Percentiles rank a stretch among this genome's conserved stretches.
phyloP scores from a whole-genome alignment of 352 stramenopile species.

The Phytophthora tubulina region DNA sequence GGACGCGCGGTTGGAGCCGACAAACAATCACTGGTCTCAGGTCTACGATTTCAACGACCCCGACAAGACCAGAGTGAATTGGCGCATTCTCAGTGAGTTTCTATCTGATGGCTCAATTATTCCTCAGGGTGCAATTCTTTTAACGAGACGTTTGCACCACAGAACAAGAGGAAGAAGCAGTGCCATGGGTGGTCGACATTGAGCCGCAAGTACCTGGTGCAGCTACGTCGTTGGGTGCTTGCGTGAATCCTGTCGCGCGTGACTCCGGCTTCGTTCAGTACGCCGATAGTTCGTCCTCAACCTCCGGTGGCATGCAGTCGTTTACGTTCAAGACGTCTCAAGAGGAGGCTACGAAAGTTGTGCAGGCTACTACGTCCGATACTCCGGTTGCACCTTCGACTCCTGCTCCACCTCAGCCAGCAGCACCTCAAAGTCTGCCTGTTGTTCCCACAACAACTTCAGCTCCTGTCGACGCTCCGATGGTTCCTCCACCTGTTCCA shows the following conservation, averaged over 20 bases:
- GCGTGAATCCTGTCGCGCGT: conserved; percentile 69
- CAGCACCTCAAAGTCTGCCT: conserved; percentile 18
- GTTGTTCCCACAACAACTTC: conserved; percentile 15
- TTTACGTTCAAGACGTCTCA: conserved; percentile 80
- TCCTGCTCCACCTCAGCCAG: conserved; percentile 6
- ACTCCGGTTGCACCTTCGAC: not conserved
- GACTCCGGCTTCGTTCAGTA: conserved; percentile 72
- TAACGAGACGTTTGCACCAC: conserved; percentile 7
- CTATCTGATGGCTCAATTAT: not conserved
- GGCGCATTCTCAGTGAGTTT: conserved; percentile 65
- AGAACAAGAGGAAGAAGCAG: conserved; percentile 56
- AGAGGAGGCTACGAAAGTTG: conserved; percentile 42
- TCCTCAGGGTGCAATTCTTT: not conserved
- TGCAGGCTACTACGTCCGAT: conserved; percentile 14
- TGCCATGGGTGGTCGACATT: conserved; percentile 66
- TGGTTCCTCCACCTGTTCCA: conserved; percentile 27
- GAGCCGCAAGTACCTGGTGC: conserved; percentile 49
- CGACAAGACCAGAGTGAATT: conserved; percentile 80
- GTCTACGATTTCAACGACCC: conserved; percentile 95
- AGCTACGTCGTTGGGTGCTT: conserved; percentile 46
- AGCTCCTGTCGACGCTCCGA: conserved; percentile 4
- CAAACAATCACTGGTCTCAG: conserved; percentile 91
- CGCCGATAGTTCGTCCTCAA: conserved; percentile 42
- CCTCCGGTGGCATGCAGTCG: conserved; percentile 54
- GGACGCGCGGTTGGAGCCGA: conserved; percentile 77